phyloP scores from a whole-genome alignment of 331 rosid species.

The Malus hybrid region DNA sequence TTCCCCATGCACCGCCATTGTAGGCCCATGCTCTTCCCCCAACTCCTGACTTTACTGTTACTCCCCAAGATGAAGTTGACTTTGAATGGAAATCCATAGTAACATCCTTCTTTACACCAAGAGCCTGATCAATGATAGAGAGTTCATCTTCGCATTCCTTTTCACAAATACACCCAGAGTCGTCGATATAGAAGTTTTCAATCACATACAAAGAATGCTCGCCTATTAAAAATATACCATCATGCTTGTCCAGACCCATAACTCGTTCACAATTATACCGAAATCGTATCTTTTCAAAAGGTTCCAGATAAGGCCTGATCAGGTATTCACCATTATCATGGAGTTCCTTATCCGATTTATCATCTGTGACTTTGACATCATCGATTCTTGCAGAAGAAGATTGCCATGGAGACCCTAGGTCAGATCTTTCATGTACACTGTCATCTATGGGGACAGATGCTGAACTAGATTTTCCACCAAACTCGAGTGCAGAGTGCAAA shows the following conservation, averaged over 20 bases:
- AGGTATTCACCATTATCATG: conserved; percentile 87
- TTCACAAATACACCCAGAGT: conserved; percentile 84
- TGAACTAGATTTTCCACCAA: conserved; percentile 81
- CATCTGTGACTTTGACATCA: conserved; percentile 54
- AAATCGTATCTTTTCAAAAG: conserved; percentile 72
- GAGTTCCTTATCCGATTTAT: conserved; percentile 70
- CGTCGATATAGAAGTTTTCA: conserved; percentile 83
- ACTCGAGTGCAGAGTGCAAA: conserved; percentile 93
- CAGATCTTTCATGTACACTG: conserved; percentile 74
- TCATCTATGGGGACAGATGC: conserved; percentile 65
- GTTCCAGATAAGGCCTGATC: conserved; percentile 92
- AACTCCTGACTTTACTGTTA: conserved; percentile 51
- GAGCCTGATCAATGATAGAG: conserved; percentile 93
- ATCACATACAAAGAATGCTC: conserved; percentile 88
- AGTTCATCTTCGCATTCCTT: conserved; percentile 86
- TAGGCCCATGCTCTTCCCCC: conserved; percentile 99
- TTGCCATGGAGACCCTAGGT: conserved; percentile 71
- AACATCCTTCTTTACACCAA: conserved; percentile 89
- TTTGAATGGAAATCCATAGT: conserved; percentile 74
- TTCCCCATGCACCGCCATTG: conserved; percentile 99
- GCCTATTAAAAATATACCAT: conserved; percentile 94
- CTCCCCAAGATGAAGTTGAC: conserved; percentile 66
- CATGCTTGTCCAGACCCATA: conserved; percentile 96
- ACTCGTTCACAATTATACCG: conserved; percentile 96
- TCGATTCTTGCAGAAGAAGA: conserved; percentile 63